Conservation (phyloP, 2,329 filamentous ascomycete species). For the Aspergillus candidus region DNA sequence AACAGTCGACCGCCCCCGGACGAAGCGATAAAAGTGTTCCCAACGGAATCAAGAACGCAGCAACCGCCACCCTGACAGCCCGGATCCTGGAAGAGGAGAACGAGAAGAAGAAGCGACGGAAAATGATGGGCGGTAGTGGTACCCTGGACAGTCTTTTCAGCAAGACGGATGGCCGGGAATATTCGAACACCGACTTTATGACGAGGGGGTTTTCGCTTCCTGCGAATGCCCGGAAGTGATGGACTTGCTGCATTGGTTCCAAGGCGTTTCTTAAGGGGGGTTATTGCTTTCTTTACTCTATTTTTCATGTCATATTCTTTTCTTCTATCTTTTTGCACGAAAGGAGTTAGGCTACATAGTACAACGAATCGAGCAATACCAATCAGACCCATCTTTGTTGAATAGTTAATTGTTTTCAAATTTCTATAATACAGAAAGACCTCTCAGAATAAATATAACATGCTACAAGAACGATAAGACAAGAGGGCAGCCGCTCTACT, state of each 20-base stretch:
- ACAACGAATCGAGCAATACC: no score
- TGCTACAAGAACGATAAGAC: constrained; percentile 16
- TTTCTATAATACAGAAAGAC: constrained; percentile 20
- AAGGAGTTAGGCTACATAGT: no score
- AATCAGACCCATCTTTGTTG: no score
- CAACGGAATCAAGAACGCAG: constrained; percentile 75
- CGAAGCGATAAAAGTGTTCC: constrained; percentile 25
- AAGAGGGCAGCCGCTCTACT: constrained; percentile 21
- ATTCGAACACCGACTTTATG: constrained; percentile 52
- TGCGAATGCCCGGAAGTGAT: constrained; percentile 35
- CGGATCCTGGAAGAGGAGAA: constrained; percentile 85
- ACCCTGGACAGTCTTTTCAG: constrained; percentile 52
- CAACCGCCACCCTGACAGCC: constrained; percentile 77
- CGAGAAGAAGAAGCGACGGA: constrained; percentile 70
- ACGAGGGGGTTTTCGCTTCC: constrained; percentile 52
- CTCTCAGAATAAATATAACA: constrained; percentile 8
- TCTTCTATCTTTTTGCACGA: no score
- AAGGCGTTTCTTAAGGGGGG: neutral
- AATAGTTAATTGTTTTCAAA: constrained; percentile 1
- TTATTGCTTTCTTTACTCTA: neutral
- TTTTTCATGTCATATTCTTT: neutral
- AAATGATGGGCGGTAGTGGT: constrained; percentile 57
- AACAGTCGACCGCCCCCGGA: constrained; percentile 13
- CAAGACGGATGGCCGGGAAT: constrained; percentile 37
- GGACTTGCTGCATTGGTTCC: neutral